Conservation (phyloP, 1,139 yeast genomes). For the Yamadazyma conglobata region DNA sequence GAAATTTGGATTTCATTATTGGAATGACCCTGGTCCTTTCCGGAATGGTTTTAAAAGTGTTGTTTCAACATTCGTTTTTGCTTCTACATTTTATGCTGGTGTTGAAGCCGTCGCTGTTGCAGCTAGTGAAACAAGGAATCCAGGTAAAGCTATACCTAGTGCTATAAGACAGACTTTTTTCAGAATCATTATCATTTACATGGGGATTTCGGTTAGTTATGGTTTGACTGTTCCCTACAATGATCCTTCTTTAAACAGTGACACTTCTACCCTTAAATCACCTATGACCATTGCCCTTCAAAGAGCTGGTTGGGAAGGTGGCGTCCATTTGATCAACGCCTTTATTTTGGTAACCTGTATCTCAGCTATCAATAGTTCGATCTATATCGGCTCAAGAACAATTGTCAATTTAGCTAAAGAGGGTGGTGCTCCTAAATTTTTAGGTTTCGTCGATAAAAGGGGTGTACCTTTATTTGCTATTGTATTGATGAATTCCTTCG, state of each 20-base stretch:
- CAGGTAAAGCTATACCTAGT: conserved; percentile 51
- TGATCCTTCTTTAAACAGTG: conserved; percentile 31
- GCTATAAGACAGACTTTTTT: conserved; percentile 58
- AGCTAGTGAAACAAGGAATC: conserved; percentile 56
- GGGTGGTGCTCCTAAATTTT: conserved; percentile 46
- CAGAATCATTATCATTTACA: conserved; percentile 51
- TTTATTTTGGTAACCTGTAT: conserved; percentile 50
- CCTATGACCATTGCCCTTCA: conserved; percentile 44
- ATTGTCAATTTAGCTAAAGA: conserved; percentile 49
- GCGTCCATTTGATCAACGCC: conserved; percentile 49
- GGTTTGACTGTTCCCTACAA: conserved; percentile 56
- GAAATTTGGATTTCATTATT: conserved; percentile 51
- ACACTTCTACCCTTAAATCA: conserved; percentile 30
- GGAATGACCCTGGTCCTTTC: conserved; percentile 52
- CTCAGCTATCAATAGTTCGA: conserved; percentile 52
- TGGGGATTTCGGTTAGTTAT: conserved; percentile 51
- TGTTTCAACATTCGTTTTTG: conserved; percentile 66
- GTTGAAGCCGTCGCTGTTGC: conserved; percentile 56
- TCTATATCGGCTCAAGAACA: conserved; percentile 51
- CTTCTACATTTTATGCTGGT: conserved; percentile 59
- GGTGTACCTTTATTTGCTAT: conserved; percentile 54
- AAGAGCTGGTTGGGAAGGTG: conserved; percentile 49
- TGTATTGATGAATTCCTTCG: conserved; percentile 45
- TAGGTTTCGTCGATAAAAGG: conserved; percentile 38
- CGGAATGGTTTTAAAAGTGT: conserved; percentile 63